Conservation (phyloP, 106 monocot genomes). For the Dendrobium nobile region DNA sequence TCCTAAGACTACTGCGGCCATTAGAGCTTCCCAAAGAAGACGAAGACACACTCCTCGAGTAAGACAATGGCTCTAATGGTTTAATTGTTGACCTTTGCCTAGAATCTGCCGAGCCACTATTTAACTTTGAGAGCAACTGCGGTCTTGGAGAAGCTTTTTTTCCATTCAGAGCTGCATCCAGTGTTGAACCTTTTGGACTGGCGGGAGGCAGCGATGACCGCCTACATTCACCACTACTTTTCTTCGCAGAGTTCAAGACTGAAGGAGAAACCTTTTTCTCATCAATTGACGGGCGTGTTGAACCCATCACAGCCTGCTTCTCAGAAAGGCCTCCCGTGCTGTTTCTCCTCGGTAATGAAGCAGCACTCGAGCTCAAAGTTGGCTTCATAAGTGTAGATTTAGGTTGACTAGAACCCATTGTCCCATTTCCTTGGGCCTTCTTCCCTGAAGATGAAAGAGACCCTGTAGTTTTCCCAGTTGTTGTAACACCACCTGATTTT, state of each 20-base stretch:
- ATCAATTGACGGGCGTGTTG: conserved; percentile 19
- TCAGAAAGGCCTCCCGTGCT: conserved; percentile 41
- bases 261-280: conserved; percentile 29
- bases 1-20: conserved; percentile 31
- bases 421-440: conserved; percentile 5
- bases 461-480: conserved; percentile 3
- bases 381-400: conserved; percentile 29
- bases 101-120: conserved; percentile 23
- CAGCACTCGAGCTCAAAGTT: conserved; percentile 15
- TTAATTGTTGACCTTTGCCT: conserved; percentile 27
- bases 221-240: conserved; percentile 20
- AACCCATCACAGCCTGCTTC: conserved; percentile 8
- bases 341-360: conserved; percentile 48
- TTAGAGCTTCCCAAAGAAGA: conserved; percentile 28
- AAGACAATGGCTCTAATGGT: conserved; percentile 22
- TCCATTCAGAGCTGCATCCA: not conserved
- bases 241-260: conserved; percentile 27
- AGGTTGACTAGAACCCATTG: conserved; percentile 17
- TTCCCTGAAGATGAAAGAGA: conserved; percentile 21
- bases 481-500: conserved; percentile 21
- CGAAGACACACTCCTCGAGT: conserved; percentile 28
- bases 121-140: conserved; percentile 11
- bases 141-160: conserved; percentile 23
- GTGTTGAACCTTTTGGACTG: conserved; percentile 18
- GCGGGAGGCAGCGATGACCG: conserved; percentile 33